phyloP scores from a whole-genome alignment of 129 eudicot genomes.

The carrot (Daucus carota) region DNA sequence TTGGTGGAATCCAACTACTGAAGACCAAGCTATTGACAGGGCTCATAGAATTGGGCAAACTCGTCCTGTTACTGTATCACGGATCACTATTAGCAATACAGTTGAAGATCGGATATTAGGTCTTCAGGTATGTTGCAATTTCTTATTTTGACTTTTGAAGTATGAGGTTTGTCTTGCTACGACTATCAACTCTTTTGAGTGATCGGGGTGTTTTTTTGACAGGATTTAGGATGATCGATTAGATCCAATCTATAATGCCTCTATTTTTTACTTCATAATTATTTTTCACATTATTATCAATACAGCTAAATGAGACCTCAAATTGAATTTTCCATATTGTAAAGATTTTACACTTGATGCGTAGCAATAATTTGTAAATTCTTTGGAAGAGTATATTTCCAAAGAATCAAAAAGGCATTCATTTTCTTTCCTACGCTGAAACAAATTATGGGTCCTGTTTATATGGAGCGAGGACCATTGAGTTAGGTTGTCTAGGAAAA shows the following conservation, averaged over 20 bases:
- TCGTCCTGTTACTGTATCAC: constrained; percentile 84
- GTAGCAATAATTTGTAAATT: background rate
- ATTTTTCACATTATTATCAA: background rate
- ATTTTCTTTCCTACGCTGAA: background rate
- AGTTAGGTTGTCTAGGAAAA: background rate
- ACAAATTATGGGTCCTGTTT: no score
- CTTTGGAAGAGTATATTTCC: background rate
- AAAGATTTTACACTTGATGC: background rate
- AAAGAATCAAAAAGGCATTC: background rate
- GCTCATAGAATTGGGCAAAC: constrained; percentile 98
- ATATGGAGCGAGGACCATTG: background rate
- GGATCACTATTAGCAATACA: constrained; percentile 85
- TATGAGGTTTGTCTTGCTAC: no score
- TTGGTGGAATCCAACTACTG: constrained; percentile 99
- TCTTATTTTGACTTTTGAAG: no score
- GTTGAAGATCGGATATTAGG: constrained; percentile 97
- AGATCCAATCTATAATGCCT: no score
- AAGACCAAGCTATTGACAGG: constrained; percentile 96
- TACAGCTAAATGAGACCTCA: background rate
- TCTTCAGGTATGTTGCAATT: no score
- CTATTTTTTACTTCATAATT: background rate
- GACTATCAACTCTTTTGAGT: no score
- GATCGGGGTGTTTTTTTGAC: no score
- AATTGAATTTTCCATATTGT: background rate
- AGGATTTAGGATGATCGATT: no score